Conservation (phyloP, 1,284 basidiomycete species). For the Sporisorium graminicola region DNA sequence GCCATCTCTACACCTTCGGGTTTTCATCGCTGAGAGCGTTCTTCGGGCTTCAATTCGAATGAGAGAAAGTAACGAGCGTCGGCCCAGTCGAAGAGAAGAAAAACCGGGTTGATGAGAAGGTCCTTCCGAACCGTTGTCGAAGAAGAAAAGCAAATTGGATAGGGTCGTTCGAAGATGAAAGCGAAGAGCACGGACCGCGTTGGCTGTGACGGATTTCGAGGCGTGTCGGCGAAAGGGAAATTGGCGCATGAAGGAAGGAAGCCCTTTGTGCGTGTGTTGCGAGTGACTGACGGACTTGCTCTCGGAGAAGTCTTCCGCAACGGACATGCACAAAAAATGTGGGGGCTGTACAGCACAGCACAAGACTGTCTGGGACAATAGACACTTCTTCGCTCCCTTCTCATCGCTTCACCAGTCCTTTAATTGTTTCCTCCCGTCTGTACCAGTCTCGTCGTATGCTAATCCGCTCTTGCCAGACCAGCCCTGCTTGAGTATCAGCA, state of each 20-base stretch:
- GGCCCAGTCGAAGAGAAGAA: too few relatives aligned
- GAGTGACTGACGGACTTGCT: too few relatives aligned
- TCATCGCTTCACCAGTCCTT: slow-evolving; percentile 3
- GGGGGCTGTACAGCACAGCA: slow-evolving; percentile 19
- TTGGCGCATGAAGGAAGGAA: neutral
- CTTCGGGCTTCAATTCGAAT: too few relatives aligned
- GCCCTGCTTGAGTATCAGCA: too few relatives aligned
- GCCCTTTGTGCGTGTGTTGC: slow-evolving; percentile 17
- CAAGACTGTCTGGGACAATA: neutral
- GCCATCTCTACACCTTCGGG: too few relatives aligned
- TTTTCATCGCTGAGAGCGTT: too few relatives aligned
- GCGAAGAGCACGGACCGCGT: slow-evolving; percentile 9
- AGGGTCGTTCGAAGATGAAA: too few relatives aligned
- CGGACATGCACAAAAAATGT: neutral
- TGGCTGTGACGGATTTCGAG: neutral
- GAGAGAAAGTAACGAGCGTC: too few relatives aligned
- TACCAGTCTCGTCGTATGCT: too few relatives aligned
- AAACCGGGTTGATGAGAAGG: too few relatives aligned
- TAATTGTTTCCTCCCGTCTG: neutral
- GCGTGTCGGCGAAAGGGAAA: neutral
- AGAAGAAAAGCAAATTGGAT: neutral
- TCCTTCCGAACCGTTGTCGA: neutral
- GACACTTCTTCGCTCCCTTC: neutral
- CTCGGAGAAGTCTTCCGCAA: neutral
- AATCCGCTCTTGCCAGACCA: too few relatives aligned